Base-by-base conservation (phyloP, 148 eudicot species). In the Rhododendron kiyosumense region DNA sequence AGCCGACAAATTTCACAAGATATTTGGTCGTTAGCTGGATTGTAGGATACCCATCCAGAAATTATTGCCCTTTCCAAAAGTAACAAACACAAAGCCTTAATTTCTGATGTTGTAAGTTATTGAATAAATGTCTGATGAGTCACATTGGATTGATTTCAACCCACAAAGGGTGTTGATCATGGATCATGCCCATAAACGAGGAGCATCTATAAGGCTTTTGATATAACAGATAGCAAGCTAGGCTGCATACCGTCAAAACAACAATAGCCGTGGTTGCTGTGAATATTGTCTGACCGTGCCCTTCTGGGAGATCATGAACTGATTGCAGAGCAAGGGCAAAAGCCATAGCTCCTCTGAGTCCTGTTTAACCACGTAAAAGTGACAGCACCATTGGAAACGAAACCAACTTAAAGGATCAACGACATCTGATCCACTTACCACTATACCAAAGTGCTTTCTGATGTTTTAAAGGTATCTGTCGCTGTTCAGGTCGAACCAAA, bases 311-410 rank as follows among this genome's bases (percentile, higher is more conserved):
- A 95, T 97, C 99, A 88, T 97, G 99, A 89, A 95, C 90, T 78
- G 99, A 95, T 88, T 97, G 98, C 90, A 97, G 91, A 49, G 99
- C 99, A 89, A 97, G 98, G 84, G 99, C 99, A 92, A 97, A 97
- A 85, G 99, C 99, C 99, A 97, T 97, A 88, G 99, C 99, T 88
- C 99, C 99, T 91, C 99, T 90, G 81, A 97, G 98, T 84, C 99
- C 99, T 97, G 89, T 78, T 57, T 81, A 91, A 61, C 61, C 48
- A 91, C 85, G 69, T 59, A 13, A 59, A 77, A 86, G 52, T 43
- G 76, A n/a, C 49, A 28, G 57, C 51, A 84, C 43, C 57, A 79
- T 36, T 57, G 28, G 28, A 48, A 79, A 84, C n/a, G 61, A 81
- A 71, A 74, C 22, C n/a, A 79, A 79, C 34, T 69, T 32, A 69